Conservation (phyloP, 129 eudicot genomes). For the Centella asiatica region DNA sequence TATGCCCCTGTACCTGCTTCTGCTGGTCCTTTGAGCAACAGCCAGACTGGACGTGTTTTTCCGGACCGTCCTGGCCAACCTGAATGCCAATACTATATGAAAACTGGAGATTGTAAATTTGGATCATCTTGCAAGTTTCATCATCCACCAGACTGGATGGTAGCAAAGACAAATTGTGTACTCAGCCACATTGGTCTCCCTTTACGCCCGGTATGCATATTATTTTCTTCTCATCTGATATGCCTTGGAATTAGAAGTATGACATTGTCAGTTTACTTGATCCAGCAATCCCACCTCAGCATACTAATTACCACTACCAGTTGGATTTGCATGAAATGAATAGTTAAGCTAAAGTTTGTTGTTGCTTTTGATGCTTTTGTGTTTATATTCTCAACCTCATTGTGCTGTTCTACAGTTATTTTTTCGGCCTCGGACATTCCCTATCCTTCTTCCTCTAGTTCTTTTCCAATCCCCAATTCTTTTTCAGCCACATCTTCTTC, state of each 20-base stretch:
- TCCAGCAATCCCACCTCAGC: background rate
- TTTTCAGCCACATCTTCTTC: too few relatives aligned
- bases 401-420: background rate
- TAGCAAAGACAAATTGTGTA: conserved; percentile 37
- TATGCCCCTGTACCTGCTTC: conserved; percentile 48
- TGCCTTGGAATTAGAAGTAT: background rate
- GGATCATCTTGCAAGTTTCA: conserved; percentile 87
- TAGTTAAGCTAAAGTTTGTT: too few relatives aligned
- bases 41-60: conserved; percentile 40
- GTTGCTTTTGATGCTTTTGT: background rate
- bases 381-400: background rate
- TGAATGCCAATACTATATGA: conserved; percentile 86
- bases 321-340: too few relatives aligned
- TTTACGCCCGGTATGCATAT: conserved; percentile 72
- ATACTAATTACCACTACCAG: too few relatives aligned
- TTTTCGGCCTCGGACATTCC: too few relatives aligned
- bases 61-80: conserved; percentile 89
- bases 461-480: too few relatives aligned
- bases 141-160: conserved; percentile 76
- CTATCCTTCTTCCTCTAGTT: too few relatives aligned
- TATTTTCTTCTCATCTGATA: conserved; percentile 11
- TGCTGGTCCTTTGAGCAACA: conserved; percentile 42
- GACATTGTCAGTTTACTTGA: background rate
- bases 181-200: conserved; percentile 85
- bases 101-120: conserved; percentile 86